Evolutionary conservation across 257 asterid genomes (phyloP).

Genomic region (Perilla frutescens): DNA sequence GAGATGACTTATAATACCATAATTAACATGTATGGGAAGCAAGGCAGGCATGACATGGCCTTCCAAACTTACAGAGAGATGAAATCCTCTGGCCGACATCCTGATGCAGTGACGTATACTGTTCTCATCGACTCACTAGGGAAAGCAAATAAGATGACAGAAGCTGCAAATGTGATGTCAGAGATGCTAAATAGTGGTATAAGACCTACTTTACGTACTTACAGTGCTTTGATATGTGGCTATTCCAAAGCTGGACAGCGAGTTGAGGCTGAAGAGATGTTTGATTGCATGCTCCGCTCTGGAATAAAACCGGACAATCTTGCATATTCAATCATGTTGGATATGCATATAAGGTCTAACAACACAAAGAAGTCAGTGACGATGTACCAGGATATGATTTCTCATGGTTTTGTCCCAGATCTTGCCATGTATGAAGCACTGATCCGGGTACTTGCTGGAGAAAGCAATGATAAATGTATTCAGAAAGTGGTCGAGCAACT

Average conservation of each 20-base stretch:
- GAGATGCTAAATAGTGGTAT: conserved; percentile 82
- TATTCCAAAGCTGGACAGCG: conserved; percentile 84
- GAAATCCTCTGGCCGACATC: conserved; percentile 74
- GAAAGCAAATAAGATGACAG: conserved; percentile 76
- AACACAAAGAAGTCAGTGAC: conserved; percentile 58
- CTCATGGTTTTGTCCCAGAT: conserved; percentile 75
- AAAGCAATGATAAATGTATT: conserved; percentile 51
- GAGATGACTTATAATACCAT: conserved; percentile 96
- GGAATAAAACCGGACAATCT: conserved; percentile 87
- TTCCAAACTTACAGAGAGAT: conserved; percentile 71
- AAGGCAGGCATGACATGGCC: conserved; percentile 74
- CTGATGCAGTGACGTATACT: conserved; percentile 94
- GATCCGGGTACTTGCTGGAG: conserved; percentile 64
- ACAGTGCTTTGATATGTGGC: conserved; percentile 96
- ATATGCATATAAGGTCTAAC: conserved; percentile 77
- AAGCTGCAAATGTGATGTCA: conserved; percentile 85
- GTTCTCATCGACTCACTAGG: conserved; percentile 91
- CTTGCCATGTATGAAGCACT: conserved; percentile 59
- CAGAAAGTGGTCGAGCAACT: conserved; percentile 69
- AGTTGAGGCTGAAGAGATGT: conserved; percentile 73
- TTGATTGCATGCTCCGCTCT: conserved; percentile 74
- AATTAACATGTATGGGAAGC: conserved; percentile 82
- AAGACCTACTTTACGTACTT: conserved; percentile 82
- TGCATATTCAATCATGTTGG: conserved; percentile 87
- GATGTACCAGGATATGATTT: conserved; percentile 75